A percentile compares a stretch with the other conserved stretches of the same genome.
These are phyloP conservation scores for Nothomitra cinnamomea DNA, from an alignment of 2,329 filamentous ascomycete species.

Conservation along the genomic window DNA sequence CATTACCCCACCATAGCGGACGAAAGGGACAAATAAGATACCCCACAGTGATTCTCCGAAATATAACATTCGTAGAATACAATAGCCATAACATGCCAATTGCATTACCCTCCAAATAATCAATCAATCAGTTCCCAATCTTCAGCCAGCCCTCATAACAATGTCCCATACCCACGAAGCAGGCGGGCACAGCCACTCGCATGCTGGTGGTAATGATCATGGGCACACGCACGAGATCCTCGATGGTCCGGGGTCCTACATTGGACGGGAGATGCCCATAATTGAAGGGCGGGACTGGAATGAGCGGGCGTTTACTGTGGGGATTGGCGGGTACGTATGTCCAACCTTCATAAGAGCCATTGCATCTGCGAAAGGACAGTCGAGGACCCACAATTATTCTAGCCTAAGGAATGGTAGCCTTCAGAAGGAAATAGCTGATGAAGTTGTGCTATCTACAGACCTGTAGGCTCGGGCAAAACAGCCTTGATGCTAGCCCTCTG, in stretches of 20 bases:
- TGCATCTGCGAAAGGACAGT: no score
- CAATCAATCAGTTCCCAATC: no score
- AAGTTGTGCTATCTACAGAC: slow-evolving; percentile 32
- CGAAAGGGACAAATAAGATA: no score
- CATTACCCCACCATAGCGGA: no score
- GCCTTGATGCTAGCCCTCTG: slow-evolving; percentile 92
- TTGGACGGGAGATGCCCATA: slow-evolving; percentile 85
- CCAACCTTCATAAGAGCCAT: background rate
- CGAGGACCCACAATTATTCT: background rate
- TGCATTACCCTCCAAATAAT: no score
- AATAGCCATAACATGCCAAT: no score
- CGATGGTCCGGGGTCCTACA: slow-evolving; percentile 77
- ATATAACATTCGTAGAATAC: no score
- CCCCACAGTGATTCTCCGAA: no score
- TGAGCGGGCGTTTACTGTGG: slow-evolving; percentile 83
- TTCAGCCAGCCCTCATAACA: no score
- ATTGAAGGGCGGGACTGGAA: slow-evolving; percentile 75
- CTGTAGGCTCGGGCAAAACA: slow-evolving; percentile 93
- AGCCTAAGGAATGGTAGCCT: background rate
- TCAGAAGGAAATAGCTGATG: background rate
- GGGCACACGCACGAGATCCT: slow-evolving; percentile 94
- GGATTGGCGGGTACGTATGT: slow-evolving; percentile 74
- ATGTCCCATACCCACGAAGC: slow-evolving; percentile 35
- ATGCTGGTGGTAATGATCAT: slow-evolving; percentile 46
- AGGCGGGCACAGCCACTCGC: slow-evolving; percentile 35